Conservation (phyloP, 2,329 filamentous ascomycete genomes). For the Colletotrichum lupini region DNA sequence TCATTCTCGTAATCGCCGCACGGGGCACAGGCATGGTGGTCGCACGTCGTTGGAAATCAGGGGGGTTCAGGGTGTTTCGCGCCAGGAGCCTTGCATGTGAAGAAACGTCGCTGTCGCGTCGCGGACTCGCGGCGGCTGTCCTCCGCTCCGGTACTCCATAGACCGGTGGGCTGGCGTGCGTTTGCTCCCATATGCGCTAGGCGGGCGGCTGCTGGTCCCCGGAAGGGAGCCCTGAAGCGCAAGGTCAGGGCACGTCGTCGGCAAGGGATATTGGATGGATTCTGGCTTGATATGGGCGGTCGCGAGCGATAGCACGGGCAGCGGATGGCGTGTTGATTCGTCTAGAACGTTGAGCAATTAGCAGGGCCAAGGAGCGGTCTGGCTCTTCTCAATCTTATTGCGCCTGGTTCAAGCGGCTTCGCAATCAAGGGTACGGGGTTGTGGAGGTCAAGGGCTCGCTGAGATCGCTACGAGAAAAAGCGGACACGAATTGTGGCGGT, state of each 20-base stretch:
- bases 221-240: not conserved
- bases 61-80: not conserved
- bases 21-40: slow-evolving; percentile 7
- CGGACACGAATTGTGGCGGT: slow-evolving; percentile 10
- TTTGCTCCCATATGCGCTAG: not conserved
- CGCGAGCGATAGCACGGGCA: not conserved
- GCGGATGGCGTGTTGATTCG: slow-evolving; percentile 6
- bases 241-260: slow-evolving; percentile 1
- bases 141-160: not conserved
- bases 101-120: slow-evolving; percentile 16
- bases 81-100: slow-evolving; percentile 19
- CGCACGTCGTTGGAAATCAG: not conserved
- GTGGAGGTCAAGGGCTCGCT: not conserved
- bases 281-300: not conserved
- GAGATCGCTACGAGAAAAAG: not conserved
- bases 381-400: slow-evolving; percentile 11
- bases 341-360: not conserved
- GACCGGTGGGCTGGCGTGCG: not conserved
- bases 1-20: slow-evolving; percentile 25
- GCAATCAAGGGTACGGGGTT: not conserved
- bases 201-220: slow-evolving; percentile 9
- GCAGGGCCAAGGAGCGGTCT: slow-evolving; percentile 3
- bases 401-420: not conserved
- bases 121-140: not conserved
- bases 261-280: not conserved